phyloP scores from a whole-genome alignment of 805 yeast genomes.

The Schwanniomyces sp. region DNA sequence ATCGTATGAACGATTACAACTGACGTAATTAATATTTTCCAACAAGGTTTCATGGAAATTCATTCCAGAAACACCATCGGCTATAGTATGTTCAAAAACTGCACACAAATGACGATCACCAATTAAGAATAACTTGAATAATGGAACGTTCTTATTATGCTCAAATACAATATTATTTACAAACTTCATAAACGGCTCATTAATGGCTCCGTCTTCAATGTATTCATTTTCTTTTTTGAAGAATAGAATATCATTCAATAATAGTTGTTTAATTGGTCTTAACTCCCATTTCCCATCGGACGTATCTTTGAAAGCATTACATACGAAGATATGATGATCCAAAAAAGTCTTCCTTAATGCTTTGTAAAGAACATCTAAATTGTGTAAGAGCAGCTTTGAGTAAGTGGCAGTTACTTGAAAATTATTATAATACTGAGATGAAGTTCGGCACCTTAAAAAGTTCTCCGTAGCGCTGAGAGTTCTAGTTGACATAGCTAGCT shows the following conservation, averaged over 20 bases:
- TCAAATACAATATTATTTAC: conserved; percentile 18
- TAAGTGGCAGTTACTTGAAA: conserved; percentile 35
- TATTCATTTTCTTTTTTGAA: conserved; percentile 10
- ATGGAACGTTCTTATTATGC: conserved; percentile 22
- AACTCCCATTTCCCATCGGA: conserved; percentile 25
- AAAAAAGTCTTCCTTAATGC: conserved; percentile 32
- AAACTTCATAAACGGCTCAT: conserved; percentile 28
- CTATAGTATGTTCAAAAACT: conserved; percentile 36
- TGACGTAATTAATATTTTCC: conserved; percentile 22
- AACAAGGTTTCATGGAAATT: conserved; percentile 35
- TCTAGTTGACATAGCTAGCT: conserved; percentile 9
- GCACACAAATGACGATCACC: conserved; percentile 22
- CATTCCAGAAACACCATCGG: conserved; percentile 38
- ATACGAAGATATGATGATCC: conserved; percentile 33
- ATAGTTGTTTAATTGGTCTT: conserved; percentile 21
- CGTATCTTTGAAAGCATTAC: conserved; percentile 22
- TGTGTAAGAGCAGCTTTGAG: conserved; percentile 15
- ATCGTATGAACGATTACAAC: conserved; percentile 3
- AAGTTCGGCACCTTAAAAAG: conserved; percentile 34
- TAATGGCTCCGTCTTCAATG: conserved; percentile 16
- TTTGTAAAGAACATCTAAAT: conserved; percentile 14
- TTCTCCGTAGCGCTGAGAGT: conserved; percentile 32
- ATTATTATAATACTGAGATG: conserved; percentile 26
- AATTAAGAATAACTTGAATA: conserved; percentile 25
- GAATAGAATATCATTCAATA: conserved; percentile 26